These are phyloP conservation scores for Phaeosphaeria sp. DNA, from an alignment of 2,329 filamentous ascomycete genomes.

Conservation along the genomic window DNA sequence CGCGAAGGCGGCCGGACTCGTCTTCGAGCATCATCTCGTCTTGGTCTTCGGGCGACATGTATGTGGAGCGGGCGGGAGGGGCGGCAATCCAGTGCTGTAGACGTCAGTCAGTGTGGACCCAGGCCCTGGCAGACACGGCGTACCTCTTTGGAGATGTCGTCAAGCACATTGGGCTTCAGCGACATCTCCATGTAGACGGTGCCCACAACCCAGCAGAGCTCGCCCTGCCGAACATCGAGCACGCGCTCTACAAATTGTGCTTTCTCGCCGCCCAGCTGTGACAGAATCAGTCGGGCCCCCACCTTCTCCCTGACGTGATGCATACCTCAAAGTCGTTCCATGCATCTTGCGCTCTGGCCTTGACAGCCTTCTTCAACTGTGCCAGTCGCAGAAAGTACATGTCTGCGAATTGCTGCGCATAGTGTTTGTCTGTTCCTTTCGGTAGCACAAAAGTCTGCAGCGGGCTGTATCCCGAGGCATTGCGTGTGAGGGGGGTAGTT, in stretches of 20 bases:
- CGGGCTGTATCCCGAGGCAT: conserved; percentile 71
- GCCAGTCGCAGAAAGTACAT: conserved; percentile 95
- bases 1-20: conserved; percentile 84
- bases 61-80: conserved; percentile 78
- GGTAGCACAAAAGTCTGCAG: conserved; percentile 77
- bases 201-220: conserved; percentile 93
- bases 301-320: background rate
- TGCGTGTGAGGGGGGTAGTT: conserved; percentile 15
- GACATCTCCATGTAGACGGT: conserved; percentile 98
- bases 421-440: conserved; percentile 69
- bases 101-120: too few relatives aligned
- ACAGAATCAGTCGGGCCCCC: conserved; percentile 10
- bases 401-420: conserved; percentile 94
- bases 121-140: too few relatives aligned
- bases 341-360: conserved; percentile 73
- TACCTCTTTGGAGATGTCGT: conserved; percentile 93
- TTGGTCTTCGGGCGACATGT: conserved; percentile 68
- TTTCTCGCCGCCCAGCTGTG: conserved; percentile 72
- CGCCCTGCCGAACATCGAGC: conserved; percentile 91
- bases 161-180: conserved; percentile 92
- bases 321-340: conserved; percentile 75
- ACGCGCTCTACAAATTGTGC: conserved; percentile 84
- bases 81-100: conserved; percentile 84
- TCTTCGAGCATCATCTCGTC: conserved; percentile 89
- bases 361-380: conserved; percentile 83